Conservation (phyloP, 2,329 filamentous ascomycete species). For the Penicillium sp. region DNA sequence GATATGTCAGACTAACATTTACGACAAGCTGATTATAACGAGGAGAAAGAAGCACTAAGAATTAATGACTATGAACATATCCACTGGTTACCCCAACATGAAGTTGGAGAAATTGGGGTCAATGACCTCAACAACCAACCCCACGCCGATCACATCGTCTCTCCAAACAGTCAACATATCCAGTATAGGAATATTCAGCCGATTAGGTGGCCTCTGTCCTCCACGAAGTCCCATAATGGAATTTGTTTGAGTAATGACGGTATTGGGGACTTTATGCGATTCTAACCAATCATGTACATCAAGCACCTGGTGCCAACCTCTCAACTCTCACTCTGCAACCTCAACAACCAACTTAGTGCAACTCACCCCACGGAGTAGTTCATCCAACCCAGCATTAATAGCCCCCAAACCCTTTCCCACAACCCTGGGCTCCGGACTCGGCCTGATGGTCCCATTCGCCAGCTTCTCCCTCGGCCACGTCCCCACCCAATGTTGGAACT, state of each 20-base stretch:
- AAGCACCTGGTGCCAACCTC: neutral
- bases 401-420: slow-evolving; percentile 37
- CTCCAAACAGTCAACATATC: too few relatives aligned
- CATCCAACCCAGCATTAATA: slow-evolving; percentile 41
- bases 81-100: slow-evolving; percentile 14
- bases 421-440: slow-evolving; percentile 40
- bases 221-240: neutral
- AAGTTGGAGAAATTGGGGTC: slow-evolving; percentile 18
- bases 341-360: slow-evolving; percentile 45
- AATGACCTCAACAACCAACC: neutral
- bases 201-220: neutral
- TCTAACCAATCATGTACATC: neutral
- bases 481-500: slow-evolving; percentile 44
- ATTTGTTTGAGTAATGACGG: neutral
- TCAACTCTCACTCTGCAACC: slow-evolving; percentile 28
- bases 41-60: neutral
- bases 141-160: neutral
- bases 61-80: neutral
- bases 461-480: slow-evolving; percentile 39
- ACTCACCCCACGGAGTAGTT: slow-evolving; percentile 39
- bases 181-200: neutral
- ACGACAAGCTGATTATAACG: neutral
- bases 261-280: neutral
- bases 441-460: slow-evolving; percentile 33
- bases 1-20: neutral